Evolutionary conservation across 1,139 yeast genomes (phyloP), one percentile per base, ranked within the genome.

Genomic region (Geotrichum bryndzae): DNA sequence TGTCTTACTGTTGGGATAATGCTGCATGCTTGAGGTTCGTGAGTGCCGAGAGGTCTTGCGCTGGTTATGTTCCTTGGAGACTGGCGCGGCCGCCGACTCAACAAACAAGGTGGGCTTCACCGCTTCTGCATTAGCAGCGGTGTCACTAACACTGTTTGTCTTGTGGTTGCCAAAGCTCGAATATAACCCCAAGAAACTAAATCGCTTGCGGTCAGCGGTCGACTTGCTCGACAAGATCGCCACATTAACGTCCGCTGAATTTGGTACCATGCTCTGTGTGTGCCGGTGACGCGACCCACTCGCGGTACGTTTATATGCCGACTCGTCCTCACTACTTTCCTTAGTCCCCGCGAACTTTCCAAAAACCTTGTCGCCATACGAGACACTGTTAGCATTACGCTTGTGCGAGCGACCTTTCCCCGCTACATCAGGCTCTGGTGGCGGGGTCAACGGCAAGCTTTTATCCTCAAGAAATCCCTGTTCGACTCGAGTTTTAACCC

Each of bases 121-220:
- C 38, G 11, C 38, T 11, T 33, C 38, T 33, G 38, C 11, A 33
- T 8, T 33, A 33, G 38, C 38, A 8, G 38, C 38, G 11, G 38
- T 33, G 38, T 33, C 38, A 33, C 11, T 33, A 33, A 33, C 18
- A 18, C 18, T 18, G 18, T 18, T 18, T 18, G 18, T 18, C 18
- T 48, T 31, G 22, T 56, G 55, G 23, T 27, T 23, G 13, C 53
- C n/a, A 35, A 66, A 66, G 54, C 67, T 18, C 18, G 18, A 18
- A 18, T 18, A 18, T 18, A 18, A 67, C 31, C 69, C 62, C 62
- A 68, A 53, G 45, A 68, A 63, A 61, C 69, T 66, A 63, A 70
- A 70, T 46, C 73, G 64, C 66, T 70, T 70, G 11, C 70, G 64
- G 41, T 68, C 69, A 31, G 58, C 67, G 68, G 59, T 72, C 66